These are phyloP conservation scores for Pseudozyma sp. DNA, from an alignment of 1,284 basidiomycete genomes.

Conservation along the genomic window DNA sequence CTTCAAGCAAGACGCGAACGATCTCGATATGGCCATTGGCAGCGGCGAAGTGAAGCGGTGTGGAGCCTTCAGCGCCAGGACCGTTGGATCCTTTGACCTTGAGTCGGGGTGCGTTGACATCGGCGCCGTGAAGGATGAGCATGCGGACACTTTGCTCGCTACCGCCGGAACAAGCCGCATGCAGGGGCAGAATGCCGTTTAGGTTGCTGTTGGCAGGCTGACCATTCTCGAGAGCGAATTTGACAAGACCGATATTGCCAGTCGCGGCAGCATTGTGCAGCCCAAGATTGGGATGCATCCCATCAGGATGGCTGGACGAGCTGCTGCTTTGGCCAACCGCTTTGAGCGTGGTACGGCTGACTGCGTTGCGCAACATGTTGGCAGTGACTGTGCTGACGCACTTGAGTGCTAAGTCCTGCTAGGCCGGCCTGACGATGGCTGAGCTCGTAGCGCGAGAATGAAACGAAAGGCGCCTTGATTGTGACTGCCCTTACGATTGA, in stretches of 20 bases:
- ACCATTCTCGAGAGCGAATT: constrained; percentile 65
- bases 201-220: constrained; percentile 58
- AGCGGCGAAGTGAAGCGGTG: constrained; percentile 66
- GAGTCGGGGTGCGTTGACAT: constrained; percentile 56
- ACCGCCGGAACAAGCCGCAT: constrained; percentile 63
- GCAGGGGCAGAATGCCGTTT: constrained; percentile 64
- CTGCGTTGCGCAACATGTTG: constrained; percentile 43
- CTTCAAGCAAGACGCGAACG: constrained; percentile 58
- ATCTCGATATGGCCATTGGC: constrained; percentile 63
- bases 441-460: no score
- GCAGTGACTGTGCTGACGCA: background rate
- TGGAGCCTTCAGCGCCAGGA: constrained; percentile 62
- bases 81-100: constrained; percentile 37
- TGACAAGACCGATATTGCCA: constrained; percentile 63
- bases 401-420: background rate
- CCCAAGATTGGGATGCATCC: constrained; percentile 54
- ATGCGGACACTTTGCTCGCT: constrained; percentile 54
- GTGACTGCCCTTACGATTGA: no score
- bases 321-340: constrained; percentile 39
- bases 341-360: constrained; percentile 47
- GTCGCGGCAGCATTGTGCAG: constrained; percentile 62
- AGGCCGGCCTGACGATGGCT: background rate
- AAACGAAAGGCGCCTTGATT: no score
- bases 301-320: constrained; percentile 23
- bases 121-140: constrained; percentile 63